Evolutionary conservation across 176 grass and related monocot genomes (phyloP).

Genomic region (Rhynchospora tenuis): DNA sequence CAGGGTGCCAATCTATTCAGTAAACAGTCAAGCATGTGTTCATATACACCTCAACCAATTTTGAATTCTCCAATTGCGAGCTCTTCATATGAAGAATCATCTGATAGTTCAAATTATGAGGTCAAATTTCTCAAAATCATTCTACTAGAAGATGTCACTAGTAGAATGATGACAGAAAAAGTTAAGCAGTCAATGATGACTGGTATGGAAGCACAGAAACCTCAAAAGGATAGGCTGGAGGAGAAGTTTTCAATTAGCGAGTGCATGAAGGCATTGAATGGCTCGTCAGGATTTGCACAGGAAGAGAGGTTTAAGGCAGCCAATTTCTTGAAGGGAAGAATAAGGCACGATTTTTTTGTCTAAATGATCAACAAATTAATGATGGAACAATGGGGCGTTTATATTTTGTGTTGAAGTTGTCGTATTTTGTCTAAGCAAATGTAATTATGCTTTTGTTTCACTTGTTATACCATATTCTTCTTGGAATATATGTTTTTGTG

Average conservation of each 20-base stretch:
- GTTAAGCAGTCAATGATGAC: too few relatives aligned
- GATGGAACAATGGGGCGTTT: too few relatives aligned
- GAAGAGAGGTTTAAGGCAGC: not conserved
- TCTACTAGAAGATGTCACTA: not conserved
- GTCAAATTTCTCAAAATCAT: not conserved
- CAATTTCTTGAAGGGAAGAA: not conserved
- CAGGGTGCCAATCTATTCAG: not conserved
- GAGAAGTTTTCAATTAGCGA: not conserved
- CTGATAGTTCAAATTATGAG: not conserved
- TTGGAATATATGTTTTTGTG: too few relatives aligned
- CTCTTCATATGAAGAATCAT: not conserved
- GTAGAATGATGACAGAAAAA: not conserved
- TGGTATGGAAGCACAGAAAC: not conserved
- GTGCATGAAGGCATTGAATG: conserved; percentile 1
- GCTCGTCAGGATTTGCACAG: not conserved
- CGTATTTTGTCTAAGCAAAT: too few relatives aligned
- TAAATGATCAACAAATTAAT: not conserved
- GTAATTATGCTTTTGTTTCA: too few relatives aligned
- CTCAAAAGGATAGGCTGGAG: not conserved
- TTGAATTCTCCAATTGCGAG: not conserved
- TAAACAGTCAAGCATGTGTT: not conserved
- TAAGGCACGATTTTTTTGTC: not conserved
- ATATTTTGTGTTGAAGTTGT: too few relatives aligned
- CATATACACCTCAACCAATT: not conserved
- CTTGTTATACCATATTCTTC: too few relatives aligned